Evolutionary conservation across 2,329 filamentous ascomycete genomes (phyloP).

Genomic region (Phaeosphaeria sp.): DNA sequence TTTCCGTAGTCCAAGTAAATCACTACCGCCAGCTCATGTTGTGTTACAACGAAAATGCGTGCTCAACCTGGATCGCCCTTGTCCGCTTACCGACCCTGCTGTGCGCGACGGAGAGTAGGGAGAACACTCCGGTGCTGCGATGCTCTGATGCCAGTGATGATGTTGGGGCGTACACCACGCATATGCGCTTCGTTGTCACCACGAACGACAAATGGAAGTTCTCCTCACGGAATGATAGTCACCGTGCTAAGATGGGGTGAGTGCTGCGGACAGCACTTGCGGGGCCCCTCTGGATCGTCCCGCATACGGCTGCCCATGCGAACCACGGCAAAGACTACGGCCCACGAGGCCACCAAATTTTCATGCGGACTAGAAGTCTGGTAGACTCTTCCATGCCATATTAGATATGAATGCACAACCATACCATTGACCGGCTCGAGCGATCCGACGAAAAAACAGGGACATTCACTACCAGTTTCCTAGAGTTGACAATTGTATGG

Average conservation of each 20-base stretch:
- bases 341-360: not conserved
- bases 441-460: not conserved
- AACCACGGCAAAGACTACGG: not conserved
- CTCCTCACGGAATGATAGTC: not conserved
- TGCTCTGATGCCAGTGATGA: slow-evolving; percentile 13
- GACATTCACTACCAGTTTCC: not conserved
- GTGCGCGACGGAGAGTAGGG: slow-evolving; percentile 34
- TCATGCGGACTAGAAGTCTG: not conserved
- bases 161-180: slow-evolving; percentile 17
- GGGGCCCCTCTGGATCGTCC: not conserved
- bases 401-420: not conserved
- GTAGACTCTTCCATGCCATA: not conserved
- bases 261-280: not conserved
- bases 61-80: slow-evolving; percentile 33
- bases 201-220: not conserved
- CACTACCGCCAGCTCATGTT: slow-evolving; percentile 31
- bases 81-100: slow-evolving; percentile 20
- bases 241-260: slow-evolving; percentile 1
- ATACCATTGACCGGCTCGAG: not conserved
- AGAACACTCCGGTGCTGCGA: slow-evolving; percentile 25
- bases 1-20: slow-evolving; percentile 26
- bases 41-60: slow-evolving; percentile 29
- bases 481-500: not conserved
- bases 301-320: not conserved
- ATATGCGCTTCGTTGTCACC: slow-evolving; percentile 11